phyloP scores from a whole-genome alignment of 345 rosid genomes.

The Ceriops zippeliana region DNA sequence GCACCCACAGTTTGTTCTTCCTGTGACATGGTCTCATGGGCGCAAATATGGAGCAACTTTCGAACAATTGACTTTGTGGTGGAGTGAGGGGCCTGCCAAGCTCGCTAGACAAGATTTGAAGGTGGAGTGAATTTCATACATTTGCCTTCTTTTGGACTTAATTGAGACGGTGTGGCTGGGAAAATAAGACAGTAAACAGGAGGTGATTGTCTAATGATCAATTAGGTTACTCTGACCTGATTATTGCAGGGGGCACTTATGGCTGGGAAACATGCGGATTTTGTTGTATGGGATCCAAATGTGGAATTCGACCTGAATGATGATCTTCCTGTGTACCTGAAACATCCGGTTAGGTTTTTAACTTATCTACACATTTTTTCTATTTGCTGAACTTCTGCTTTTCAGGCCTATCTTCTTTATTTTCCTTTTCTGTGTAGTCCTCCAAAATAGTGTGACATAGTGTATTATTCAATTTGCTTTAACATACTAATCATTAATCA shows the following conservation, averaged over 20 bases:
- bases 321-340: slow-evolving; percentile 57
- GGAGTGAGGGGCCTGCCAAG: slow-evolving; percentile 92
- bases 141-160: background rate
- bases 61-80: slow-evolving; percentile 73
- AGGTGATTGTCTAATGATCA: background rate
- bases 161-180: background rate
- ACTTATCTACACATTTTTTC: background rate
- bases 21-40: slow-evolving; percentile 88
- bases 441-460: background rate
- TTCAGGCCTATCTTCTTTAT: background rate
- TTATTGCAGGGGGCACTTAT: slow-evolving; percentile 62
- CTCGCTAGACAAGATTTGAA: slow-evolving; percentile 64
- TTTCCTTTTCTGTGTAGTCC: background rate
- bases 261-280: slow-evolving; percentile 77
- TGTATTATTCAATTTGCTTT: no score
- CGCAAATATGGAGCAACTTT: slow-evolving; percentile 62
- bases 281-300: slow-evolving; percentile 82
- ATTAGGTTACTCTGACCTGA: slow-evolving; percentile 3
- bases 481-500: no score
- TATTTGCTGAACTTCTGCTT: background rate
- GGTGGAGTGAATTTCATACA: slow-evolving; percentile 35
- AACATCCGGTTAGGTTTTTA: slow-evolving; percentile 61
- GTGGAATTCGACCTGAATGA: slow-evolving; percentile 54
- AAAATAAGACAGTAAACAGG: background rate
- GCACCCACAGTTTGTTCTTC: slow-evolving; percentile 78